Evolutionary conservation across 2,329 filamentous ascomycete species (phyloP).

Genomic region (Neurospora sp.): DNA sequence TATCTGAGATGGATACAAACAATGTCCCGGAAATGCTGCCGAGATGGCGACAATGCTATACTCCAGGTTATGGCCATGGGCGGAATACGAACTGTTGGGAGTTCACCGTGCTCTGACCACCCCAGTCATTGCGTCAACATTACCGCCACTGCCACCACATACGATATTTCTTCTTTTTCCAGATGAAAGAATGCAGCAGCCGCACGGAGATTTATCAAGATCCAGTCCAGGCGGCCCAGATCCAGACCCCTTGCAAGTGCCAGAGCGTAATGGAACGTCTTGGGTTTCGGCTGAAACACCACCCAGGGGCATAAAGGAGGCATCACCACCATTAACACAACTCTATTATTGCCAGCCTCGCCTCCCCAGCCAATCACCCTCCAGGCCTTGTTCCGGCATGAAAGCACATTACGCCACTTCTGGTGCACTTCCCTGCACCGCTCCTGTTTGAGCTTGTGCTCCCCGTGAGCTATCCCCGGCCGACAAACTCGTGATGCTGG

Average conservation of each 20-base stretch:
- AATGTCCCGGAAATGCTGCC: neutral
- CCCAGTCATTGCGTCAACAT: no score
- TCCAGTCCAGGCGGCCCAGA: neutral
- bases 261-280: constrained; percentile 29
- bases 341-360: constrained; percentile 25
- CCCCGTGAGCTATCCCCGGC: constrained; percentile 7
- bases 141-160: no score
- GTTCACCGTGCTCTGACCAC: neutral
- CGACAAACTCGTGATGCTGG: constrained; percentile 7
- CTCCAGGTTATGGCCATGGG: neutral
- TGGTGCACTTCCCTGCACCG: constrained; percentile 17
- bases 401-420: constrained; percentile 18
- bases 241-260: constrained; percentile 2
- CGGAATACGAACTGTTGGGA: neutral
- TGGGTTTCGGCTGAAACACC: constrained; percentile 38
- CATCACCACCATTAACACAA: constrained; percentile 1
- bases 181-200: neutral
- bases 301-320: neutral
- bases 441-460: constrained; percentile 21
- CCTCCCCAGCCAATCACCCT: constrained; percentile 21
- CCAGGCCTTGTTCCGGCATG: constrained; percentile 15
- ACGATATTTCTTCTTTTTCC: neutral
- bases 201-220: neutral
- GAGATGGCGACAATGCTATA: neutral
- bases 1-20: neutral